phyloP scores from a whole-genome alignment of 352 stramenopile genomes.

The Achlya hypogyna region DNA sequence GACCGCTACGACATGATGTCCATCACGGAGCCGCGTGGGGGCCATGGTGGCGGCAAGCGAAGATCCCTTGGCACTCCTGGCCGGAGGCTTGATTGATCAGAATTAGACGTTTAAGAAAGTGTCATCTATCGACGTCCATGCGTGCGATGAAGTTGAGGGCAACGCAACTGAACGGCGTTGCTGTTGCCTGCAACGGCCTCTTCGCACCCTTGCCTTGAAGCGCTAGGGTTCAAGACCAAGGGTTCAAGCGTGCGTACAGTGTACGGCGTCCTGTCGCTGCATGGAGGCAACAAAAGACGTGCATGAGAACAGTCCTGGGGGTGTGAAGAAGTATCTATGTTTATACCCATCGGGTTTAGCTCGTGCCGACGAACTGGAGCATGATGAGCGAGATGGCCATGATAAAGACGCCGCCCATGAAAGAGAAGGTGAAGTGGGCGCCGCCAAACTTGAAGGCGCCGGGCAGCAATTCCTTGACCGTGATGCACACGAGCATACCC shows the following conservation, averaged over 20 bases:
- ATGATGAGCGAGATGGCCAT: constrained; percentile 86
- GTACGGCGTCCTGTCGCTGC: no score
- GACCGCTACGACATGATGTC: constrained; percentile 85
- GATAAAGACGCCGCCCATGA: constrained; percentile 80
- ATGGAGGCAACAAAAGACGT: no score
- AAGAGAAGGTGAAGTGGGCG: constrained; percentile 75
- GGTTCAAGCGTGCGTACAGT: no score
- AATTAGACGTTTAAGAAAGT: neutral
- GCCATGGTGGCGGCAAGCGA: neutral
- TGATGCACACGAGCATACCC: constrained; percentile 93
- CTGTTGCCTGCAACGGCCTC: no score
- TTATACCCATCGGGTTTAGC: no score
- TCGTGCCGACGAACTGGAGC: constrained; percentile 61
- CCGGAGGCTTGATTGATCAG: neutral
- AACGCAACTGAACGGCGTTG: no score
- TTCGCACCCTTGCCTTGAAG: no score
- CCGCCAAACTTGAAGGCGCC: constrained; percentile 86
- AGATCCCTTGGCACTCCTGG: neutral
- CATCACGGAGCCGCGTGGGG: constrained; percentile 29
- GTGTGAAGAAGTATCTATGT: no score
- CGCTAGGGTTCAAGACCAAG: no score
- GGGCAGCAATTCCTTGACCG: constrained; percentile 85
- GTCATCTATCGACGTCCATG: neutral
- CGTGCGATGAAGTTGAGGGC: no score
- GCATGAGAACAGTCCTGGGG: no score